Percentiles rank a stretch among this genome's conserved stretches.
phyloP scores from a whole-genome alignment of 164 flowering plant species.

The Nelumbo lutea region DNA sequence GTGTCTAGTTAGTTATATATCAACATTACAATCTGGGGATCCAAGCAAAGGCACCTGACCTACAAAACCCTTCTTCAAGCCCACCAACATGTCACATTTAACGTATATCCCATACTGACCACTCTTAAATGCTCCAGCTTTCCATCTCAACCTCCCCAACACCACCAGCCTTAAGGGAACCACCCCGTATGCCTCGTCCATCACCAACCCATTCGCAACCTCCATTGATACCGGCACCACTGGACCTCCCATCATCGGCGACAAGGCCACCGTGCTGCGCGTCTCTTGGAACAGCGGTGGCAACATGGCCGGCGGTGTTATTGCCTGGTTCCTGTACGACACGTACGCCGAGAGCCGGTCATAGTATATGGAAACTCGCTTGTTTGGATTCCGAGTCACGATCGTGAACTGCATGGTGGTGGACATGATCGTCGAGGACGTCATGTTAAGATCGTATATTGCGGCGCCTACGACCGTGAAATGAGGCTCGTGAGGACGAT shows the following conservation, averaged over 20 bases:
- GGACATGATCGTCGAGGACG: constrained; percentile 44
- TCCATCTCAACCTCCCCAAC: constrained; percentile 65
- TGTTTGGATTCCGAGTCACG: constrained; percentile 65
- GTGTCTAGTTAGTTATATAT: constrained; percentile 17
- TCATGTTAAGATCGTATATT: constrained; percentile 49
- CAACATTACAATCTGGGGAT: constrained; percentile 58
- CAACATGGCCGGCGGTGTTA: constrained; percentile 51
- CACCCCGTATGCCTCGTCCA: constrained; percentile 61
- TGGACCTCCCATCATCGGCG: constrained; percentile 51
- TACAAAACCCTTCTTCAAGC: constrained; percentile 45
- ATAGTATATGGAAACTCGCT: constrained; percentile 47
- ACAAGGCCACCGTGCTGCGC: constrained; percentile 50
- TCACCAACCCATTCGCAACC: constrained; percentile 45
- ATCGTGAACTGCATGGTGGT: constrained; percentile 74
- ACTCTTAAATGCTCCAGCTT: constrained; percentile 48
- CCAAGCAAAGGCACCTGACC: constrained; percentile 72
- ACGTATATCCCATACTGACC: constrained; percentile 45
- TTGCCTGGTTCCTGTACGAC: constrained; percentile 48
- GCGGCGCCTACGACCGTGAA: constrained; percentile 66
- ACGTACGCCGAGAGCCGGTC: constrained; percentile 54
- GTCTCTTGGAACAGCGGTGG: constrained; percentile 52
- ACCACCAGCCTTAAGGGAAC: constrained; percentile 56
- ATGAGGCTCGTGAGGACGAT: constrained; percentile 64
- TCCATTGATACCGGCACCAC: constrained; percentile 55
- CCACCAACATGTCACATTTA: constrained; percentile 63